Evolutionary conservation across 768 basidiomycete genomes (phyloP), one percentile per base, ranked within the genome.

Genomic region (Calvatia gigantea): DNA sequence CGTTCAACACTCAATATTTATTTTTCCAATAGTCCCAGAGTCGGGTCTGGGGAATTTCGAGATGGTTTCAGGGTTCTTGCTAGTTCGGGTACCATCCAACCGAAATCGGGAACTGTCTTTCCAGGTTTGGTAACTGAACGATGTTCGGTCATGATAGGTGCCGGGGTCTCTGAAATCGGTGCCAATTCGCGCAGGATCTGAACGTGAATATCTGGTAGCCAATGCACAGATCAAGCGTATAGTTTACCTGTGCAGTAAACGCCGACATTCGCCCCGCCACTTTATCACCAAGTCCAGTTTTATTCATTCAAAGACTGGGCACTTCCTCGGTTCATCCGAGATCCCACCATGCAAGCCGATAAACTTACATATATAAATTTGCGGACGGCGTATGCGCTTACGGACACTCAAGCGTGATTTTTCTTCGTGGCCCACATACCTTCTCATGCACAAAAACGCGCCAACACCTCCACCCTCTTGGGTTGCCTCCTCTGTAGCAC

Each of bases 211-310:
- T 42, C 14, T 54, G 25, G 27, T 43, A 12, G 37, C n/a, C 17
- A 43, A 29, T 14, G 45, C 54, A 47, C 54, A 39, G 54, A 56
- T 56, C 45, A 47, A 49, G 54, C 54, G 54, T 37, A 55, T 39
- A 47, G 52, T 44, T 55, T 9, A n/a, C 35, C 52, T 35, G 3
- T 27, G 33, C 21, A 27, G 43, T 15, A 5, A 17, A 25, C 42
- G 21, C 32, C 51, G 27, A 28, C 52, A 54, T 45, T 56, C 44
- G 23, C 21, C 53, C 39, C 44, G 33, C 39, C 32, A 21, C 37
- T 48, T 46, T 54, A 33, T 27, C 29, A 23, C 21, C 43, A 35
- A 17, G n/a, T n/a, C 31, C 43, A 31, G 42, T 27, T 47, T 46
- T n/a, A n/a, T 45, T 39, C 39, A 31, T 31, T 28, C 25, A 23